A percentile compares a stretch with the other conserved stretches of the same genome.
Conservation (phyloP, 2,329 filamentous ascomycete species). For the Fusarium chlamydosporum region DNA sequence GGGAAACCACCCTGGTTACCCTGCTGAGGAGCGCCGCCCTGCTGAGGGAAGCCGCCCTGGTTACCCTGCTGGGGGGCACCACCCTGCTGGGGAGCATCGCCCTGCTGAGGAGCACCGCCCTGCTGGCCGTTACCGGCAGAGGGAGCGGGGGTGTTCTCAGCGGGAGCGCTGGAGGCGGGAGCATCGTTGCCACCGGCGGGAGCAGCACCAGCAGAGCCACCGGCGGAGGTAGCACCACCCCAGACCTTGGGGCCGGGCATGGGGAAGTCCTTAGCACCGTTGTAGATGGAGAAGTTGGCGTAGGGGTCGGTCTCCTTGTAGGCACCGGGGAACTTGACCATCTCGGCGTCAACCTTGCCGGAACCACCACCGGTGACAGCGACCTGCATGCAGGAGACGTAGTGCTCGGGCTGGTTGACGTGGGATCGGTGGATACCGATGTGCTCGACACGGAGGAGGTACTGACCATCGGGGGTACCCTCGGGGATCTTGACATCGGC, state of each 20-base stretch:
- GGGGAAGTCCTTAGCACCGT: slow-evolving; percentile 26
- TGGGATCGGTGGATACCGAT: slow-evolving; percentile 29
- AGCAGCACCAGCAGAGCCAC: background rate
- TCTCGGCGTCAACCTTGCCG: slow-evolving; percentile 29
- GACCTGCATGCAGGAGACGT: slow-evolving; percentile 32
- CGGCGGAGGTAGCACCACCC: slow-evolving; percentile 1
- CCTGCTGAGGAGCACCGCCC: slow-evolving; percentile 2
- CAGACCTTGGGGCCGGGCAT: slow-evolving; percentile 32
- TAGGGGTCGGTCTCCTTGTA: slow-evolving; percentile 27
- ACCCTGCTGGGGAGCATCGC: background rate
- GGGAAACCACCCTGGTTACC: slow-evolving; percentile 14
- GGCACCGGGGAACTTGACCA: slow-evolving; percentile 32
- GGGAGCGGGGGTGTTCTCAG: background rate
- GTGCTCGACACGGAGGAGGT: slow-evolving; percentile 35
- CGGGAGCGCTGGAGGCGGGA: background rate
- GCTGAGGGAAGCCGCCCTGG: background rate
- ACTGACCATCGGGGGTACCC: slow-evolving; percentile 25
- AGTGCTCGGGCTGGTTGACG: slow-evolving; percentile 35
- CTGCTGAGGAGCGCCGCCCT: background rate
- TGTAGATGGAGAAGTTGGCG: slow-evolving; percentile 35
- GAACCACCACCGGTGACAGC: slow-evolving; percentile 23
- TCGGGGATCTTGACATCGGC: slow-evolving; percentile 29
- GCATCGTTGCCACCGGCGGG: slow-evolving; percentile 2
- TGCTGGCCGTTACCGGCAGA: slow-evolving; percentile 11
- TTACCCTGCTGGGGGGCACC: background rate